phyloP scores from a whole-genome alignment of 2,329 filamentous ascomycete genomes.

The Arthrinium phaeospermum region DNA sequence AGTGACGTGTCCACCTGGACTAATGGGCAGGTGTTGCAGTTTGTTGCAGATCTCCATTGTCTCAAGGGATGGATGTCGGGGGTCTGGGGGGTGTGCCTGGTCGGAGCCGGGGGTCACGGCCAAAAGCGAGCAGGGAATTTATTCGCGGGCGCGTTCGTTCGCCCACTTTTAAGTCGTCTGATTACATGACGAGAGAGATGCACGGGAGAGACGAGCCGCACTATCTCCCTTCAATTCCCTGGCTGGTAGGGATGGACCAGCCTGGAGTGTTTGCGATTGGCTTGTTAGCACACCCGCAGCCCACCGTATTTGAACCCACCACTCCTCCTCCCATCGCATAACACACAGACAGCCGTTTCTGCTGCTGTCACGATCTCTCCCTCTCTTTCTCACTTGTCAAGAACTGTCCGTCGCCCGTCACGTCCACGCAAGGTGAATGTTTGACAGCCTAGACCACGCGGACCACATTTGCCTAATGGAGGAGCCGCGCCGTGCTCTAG shows the following conservation, averaged over 20 bases:
- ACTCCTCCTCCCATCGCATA: neutral
- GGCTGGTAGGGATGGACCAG: neutral
- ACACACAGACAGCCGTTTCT: neutral
- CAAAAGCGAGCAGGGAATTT: neutral
- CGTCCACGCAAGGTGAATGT: neutral
- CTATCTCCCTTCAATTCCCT: neutral
- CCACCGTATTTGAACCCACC: conserved; percentile 5
- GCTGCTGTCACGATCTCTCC: neutral
- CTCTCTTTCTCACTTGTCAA: neutral
- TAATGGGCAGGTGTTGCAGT: neutral
- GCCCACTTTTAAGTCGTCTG: neutral
- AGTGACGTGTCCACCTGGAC: neutral
- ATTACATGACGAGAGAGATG: neutral
- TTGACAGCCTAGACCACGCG: neutral
- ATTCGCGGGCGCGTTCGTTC: neutral
- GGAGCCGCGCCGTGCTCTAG: neutral
- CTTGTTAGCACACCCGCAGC: neutral
- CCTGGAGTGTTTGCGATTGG: conserved; percentile 5
- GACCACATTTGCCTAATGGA: neutral
- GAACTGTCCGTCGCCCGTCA: neutral
- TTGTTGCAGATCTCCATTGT: conserved; percentile 1
- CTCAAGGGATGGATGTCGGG: conserved; percentile 6
- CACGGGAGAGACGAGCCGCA: neutral
- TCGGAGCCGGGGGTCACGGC: neutral
- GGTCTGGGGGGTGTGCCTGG: neutral